Percentiles rank a stretch among this genome's conserved stretches.
These are phyloP conservation scores for Aspergillus conjunctus DNA, from an alignment of 495 filamentous ascomycete species.

Conservation along the genomic window DNA sequence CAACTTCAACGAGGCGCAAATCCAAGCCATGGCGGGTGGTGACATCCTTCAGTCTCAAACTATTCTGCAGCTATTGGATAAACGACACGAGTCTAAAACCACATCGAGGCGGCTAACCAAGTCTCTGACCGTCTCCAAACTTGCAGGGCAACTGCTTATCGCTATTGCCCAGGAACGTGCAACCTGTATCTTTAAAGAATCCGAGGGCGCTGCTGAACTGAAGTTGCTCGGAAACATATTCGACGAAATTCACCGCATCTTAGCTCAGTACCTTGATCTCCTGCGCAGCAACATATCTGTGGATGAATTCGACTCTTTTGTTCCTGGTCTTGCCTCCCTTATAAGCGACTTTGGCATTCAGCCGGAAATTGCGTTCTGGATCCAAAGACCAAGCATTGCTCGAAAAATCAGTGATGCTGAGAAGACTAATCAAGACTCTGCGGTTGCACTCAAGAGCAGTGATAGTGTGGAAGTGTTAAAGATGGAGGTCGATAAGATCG, in stretches of 20 bases:
- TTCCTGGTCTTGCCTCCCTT: conserved; percentile 74
- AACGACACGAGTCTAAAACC: conserved; percentile 66
- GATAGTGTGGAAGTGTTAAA: conserved; percentile 31
- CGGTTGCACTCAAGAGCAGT: conserved; percentile 25
- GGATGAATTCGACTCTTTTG: conserved; percentile 75
- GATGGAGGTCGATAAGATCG: conserved; percentile 36
- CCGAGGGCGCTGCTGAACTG: conserved; percentile 65
- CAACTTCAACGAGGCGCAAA: conserved; percentile 83
- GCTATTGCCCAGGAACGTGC: conserved; percentile 88
- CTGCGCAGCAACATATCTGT: conserved; percentile 75
- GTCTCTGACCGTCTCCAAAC: conserved; percentile 67
- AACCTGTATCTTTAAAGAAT: conserved; percentile 71
- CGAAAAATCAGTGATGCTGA: conserved; percentile 55
- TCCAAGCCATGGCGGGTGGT: conserved; percentile 84
- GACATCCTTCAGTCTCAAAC: conserved; percentile 76
- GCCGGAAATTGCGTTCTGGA: conserved; percentile 83
- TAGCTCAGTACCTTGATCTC: conserved; percentile 87
- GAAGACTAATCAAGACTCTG: conserved; percentile 28
- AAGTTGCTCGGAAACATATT: conserved; percentile 84
- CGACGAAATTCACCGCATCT: conserved; percentile 83
- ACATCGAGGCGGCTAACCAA: conserved; percentile 77
- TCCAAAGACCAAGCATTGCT: conserved; percentile 70
- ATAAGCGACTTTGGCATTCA: conserved; percentile 81
- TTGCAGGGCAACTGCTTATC: conserved; percentile 79
- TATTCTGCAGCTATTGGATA: conserved; percentile 74